Evolutionary conservation across 306 rosid species (phyloP).

Genomic region (Corylus avellana): DNA sequence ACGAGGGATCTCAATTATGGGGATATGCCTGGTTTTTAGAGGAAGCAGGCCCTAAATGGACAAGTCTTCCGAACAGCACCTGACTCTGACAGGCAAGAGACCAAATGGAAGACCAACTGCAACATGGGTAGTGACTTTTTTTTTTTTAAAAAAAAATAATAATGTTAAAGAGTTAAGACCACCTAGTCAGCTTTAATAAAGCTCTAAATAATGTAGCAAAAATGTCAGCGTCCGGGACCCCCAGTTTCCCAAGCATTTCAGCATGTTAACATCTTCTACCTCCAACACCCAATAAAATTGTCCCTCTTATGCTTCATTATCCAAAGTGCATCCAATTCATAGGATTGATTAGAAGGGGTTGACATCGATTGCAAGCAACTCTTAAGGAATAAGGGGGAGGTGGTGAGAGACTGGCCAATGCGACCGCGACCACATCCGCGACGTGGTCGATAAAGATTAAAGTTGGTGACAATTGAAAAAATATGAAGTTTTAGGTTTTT

Average conservation of each 20-base stretch:
- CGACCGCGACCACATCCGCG: too few relatives aligned
- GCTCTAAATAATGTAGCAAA: background rate
- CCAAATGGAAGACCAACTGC: background rate
- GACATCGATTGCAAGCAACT: too few relatives aligned
- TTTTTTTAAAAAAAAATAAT: background rate
- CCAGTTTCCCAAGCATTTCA: background rate
- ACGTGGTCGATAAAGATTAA: too few relatives aligned
- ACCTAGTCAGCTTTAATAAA: background rate
- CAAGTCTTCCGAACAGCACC: background rate
- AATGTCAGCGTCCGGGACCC: constrained; percentile 9
- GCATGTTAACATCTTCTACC: background rate
- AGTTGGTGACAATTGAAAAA: too few relatives aligned
- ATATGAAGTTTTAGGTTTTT: too few relatives aligned
- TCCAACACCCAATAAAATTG: constrained; percentile 1
- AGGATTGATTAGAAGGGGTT: too few relatives aligned
- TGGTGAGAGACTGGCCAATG: too few relatives aligned
- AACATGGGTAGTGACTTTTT: background rate
- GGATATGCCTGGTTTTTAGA: background rate
- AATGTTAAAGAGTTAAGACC: background rate
- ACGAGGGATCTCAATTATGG: too few relatives aligned
- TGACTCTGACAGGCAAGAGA: background rate
- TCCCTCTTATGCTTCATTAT: background rate
- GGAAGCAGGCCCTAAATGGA: background rate
- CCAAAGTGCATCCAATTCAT: too few relatives aligned
- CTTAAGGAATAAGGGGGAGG: too few relatives aligned